Percentiles rank a stretch among this genome's conserved stretches.
These are phyloP conservation scores for Nigrospora sphaerica DNA, from an alignment of 2,329 filamentous ascomycete genomes.

Conservation along the genomic window DNA sequence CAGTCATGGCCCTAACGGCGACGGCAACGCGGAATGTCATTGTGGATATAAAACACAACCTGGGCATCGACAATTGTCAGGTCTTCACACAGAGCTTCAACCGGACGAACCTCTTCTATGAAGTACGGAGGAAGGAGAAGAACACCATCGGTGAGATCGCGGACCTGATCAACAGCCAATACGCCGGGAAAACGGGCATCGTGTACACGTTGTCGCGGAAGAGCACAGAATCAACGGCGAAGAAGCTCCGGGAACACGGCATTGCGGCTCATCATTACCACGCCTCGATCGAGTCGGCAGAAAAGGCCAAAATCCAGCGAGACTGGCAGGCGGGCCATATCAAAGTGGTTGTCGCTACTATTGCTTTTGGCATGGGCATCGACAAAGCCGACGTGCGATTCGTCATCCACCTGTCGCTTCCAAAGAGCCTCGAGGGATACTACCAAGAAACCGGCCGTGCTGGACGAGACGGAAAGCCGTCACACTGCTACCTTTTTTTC, in stretches of 20 bases:
- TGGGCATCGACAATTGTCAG: constrained; percentile 73
- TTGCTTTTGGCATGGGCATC: constrained; percentile 99
- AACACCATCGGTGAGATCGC: constrained; percentile 47
- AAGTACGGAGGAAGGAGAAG: constrained; percentile 67
- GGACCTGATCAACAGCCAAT: constrained; percentile 62
- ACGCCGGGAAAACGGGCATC: constrained; percentile 72
- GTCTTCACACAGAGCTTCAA: constrained; percentile 93
- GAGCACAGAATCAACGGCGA: constrained; percentile 73
- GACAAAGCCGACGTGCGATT: constrained; percentile 96
- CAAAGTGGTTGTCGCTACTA: constrained; percentile 93
- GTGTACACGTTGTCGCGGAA: constrained; percentile 87
- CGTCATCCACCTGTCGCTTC: constrained; percentile 87
- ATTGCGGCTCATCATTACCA: constrained; percentile 84
- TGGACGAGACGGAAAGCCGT: constrained; percentile 80
- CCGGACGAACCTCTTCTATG: constrained; percentile 87
- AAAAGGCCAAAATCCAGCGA: constrained; percentile 66
- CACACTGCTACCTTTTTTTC: constrained; percentile 87
- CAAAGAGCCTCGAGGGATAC: constrained; percentile 94
- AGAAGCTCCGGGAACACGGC: constrained; percentile 52
- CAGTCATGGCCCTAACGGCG: constrained; percentile 90
- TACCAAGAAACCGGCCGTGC: constrained; percentile 97
- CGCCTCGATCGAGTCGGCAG: constrained; percentile 61
- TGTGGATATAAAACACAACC: constrained; percentile 81
- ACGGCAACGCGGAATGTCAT: constrained; percentile 93
- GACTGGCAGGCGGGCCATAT: constrained; percentile 74